Evolutionary conservation across 2,329 filamentous ascomycete species (phyloP).

Genomic region (Capronia coronata): DNA sequence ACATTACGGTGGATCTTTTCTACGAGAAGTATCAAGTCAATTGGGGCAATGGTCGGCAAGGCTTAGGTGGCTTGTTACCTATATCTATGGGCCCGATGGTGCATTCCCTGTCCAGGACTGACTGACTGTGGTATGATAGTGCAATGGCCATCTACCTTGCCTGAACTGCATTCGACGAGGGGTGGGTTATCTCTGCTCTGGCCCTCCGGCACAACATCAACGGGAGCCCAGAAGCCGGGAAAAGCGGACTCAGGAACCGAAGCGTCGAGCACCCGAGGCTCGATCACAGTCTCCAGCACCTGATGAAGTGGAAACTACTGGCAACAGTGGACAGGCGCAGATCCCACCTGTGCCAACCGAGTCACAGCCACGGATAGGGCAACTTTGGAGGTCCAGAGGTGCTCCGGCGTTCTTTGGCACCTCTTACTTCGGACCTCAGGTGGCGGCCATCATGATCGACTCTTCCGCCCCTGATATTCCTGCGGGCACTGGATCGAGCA

Average conservation of each 20-base stretch:
- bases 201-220: neutral
- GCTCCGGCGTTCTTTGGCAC: conserved; percentile 1
- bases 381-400: conserved; percentile 1
- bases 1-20: neutral
- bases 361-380: neutral
- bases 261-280: neutral
- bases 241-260: neutral
- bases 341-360: neutral
- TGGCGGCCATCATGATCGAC: conserved; percentile 4
- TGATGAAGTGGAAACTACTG: neutral
- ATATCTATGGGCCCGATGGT: too few species aligned
- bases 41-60: too few species aligned
- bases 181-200: conserved; percentile 1
- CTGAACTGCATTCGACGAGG: conserved; percentile 4
- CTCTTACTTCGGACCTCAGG: conserved; percentile 3
- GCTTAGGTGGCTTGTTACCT: too few species aligned
- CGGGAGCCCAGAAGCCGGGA: neutral
- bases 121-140: neutral
- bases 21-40: too few species aligned
- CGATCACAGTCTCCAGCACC: neutral
- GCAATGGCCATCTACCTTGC: neutral
- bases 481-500: neutral
- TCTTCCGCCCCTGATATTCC: neutral
- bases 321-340: neutral
- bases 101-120: neutral